These are phyloP conservation scores for Penicillium dipodomyicola DNA, from an alignment of 495 filamentous ascomycete genomes.

Conservation along the genomic window DNA sequence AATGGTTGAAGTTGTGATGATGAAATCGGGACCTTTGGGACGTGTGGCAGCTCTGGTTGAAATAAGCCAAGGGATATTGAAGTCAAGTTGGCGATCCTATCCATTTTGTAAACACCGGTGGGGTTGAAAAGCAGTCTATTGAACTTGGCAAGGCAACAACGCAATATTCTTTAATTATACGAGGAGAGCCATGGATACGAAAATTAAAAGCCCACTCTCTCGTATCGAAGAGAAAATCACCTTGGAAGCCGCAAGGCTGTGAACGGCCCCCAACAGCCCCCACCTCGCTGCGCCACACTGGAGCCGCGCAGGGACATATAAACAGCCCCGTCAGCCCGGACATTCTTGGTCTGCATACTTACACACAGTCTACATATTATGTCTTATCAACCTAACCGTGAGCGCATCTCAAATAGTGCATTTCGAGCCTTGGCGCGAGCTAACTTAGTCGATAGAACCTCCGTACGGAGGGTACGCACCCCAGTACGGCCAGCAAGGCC, in stretches of 20 bases:
- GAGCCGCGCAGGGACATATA: neutral
- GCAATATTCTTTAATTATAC: neutral
- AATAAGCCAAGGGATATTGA: neutral
- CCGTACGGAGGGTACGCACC: constrained; percentile 30
- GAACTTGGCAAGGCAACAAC: neutral
- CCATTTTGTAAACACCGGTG: neutral
- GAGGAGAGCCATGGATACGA: neutral
- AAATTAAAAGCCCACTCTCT: neutral
- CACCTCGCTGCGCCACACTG: constrained; percentile 13
- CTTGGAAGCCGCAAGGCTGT: constrained; percentile 5
- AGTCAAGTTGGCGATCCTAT: neutral
- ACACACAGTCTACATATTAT: constrained; percentile 14
- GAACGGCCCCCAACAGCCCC: constrained; percentile 1
- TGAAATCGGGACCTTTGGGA: neutral
- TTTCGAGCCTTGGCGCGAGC: neutral
- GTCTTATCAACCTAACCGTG: constrained; percentile 36
- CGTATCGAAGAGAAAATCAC: neutral
- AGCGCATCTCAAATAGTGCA: constrained; percentile 8
- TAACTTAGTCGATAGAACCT: constrained; percentile 23
- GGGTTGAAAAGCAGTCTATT: neutral
- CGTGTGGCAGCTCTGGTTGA: neutral
- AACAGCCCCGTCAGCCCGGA: neutral
- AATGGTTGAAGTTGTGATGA: constrained; percentile 10
- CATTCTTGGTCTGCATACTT: neutral
- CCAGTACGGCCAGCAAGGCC: constrained; percentile 21